These are phyloP conservation scores for Cryphonectria parasitica DNA, from an alignment of 2,329 filamentous ascomycete species.

Conservation along the genomic window DNA sequence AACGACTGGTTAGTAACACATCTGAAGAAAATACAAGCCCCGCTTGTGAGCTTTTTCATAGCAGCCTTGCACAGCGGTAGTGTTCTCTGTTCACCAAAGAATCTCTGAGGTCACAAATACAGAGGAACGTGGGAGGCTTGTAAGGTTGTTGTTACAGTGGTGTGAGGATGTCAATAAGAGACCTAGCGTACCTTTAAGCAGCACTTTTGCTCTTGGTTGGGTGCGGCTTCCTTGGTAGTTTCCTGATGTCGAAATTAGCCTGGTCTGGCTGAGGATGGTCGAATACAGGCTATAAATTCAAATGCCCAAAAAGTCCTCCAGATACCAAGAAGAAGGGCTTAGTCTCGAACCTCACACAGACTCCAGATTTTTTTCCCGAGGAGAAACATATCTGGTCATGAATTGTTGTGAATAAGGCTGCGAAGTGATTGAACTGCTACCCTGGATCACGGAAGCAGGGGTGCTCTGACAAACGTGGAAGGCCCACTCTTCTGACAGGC, in stretches of 20 bases:
- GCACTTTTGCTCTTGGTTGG: background rate
- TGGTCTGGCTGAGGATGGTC: background rate
- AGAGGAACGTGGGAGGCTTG: background rate
- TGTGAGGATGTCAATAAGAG: background rate
- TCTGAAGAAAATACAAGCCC: background rate
- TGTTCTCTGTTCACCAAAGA: background rate
- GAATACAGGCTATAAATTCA: background rate
- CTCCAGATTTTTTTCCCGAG: background rate
- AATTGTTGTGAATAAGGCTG: background rate
- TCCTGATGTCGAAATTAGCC: background rate
- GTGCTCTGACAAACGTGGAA: background rate
- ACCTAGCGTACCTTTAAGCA: background rate
- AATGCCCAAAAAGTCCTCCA: background rate
- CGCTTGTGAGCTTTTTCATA: background rate
- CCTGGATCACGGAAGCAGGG: background rate
- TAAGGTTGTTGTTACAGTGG: background rate
- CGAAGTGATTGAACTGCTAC: background rate
- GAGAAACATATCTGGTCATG: background rate
- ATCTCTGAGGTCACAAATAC: background rate
- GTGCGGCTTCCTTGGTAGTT: background rate
- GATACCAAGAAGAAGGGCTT: background rate
- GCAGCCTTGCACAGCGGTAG: background rate
- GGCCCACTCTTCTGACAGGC: background rate
- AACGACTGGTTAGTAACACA: background rate
- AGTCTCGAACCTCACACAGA: background rate